These are phyloP conservation scores for Lathyrus tuberosus DNA, from an alignment of 306 rosid genomes.

Conservation along the genomic window DNA sequence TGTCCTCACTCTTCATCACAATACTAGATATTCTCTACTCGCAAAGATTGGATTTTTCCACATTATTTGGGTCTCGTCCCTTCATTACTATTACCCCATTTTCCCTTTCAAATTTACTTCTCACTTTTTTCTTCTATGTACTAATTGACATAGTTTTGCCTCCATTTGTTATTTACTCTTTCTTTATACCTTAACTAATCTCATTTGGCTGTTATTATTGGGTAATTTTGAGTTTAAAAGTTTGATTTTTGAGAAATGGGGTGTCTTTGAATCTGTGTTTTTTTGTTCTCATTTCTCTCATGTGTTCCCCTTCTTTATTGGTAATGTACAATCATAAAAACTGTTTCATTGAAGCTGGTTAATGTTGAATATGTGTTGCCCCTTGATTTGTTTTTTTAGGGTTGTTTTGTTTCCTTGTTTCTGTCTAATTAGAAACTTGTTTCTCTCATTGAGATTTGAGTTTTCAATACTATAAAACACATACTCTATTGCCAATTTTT, in stretches of 20 bases:
- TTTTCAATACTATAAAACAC: constrained; percentile 17
- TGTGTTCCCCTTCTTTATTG: constrained; percentile 33
- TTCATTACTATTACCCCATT: background rate
- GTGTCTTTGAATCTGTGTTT: constrained; percentile 29
- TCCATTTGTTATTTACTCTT: background rate
- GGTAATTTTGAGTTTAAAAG: constrained; percentile 11
- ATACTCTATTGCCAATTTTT: background rate
- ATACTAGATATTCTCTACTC: constrained; percentile 9
- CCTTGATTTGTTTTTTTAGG: constrained; percentile 3
- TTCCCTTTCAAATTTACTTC: background rate
- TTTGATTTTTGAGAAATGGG: constrained; percentile 41
- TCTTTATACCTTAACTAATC: background rate
- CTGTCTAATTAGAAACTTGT: background rate
- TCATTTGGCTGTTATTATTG: background rate
- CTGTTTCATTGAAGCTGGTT: constrained; percentile 49
- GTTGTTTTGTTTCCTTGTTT: background rate
- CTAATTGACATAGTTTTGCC: too few species aligned
- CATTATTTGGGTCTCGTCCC: background rate
- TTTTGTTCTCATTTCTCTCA: constrained; percentile 9
- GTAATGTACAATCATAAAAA: constrained; percentile 33
- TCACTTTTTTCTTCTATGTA: background rate
- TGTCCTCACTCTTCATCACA: background rate
- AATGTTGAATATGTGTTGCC: constrained; percentile 22
- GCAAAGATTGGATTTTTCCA: constrained; percentile 16
- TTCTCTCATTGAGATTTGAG: constrained; percentile 20